Conservation (phyloP, 768 basidiomycete genomes). For the Suillus ampliporus region DNA sequence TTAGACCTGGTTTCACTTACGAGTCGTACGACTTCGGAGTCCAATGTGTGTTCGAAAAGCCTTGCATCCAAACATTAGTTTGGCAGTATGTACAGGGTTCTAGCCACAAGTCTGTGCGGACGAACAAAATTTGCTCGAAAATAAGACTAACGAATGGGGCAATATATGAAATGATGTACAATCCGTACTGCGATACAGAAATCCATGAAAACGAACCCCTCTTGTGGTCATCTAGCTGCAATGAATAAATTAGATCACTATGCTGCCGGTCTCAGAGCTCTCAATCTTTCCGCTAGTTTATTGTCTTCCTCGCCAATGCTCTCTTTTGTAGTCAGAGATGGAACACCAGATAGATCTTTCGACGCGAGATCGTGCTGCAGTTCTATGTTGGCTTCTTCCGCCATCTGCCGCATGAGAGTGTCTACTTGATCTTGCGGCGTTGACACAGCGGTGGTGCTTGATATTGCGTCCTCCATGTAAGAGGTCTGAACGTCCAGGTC, state of each 20-base stretch:
- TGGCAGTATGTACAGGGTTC: not conserved
- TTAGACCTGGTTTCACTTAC: too few species aligned
- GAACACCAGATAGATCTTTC: constrained; percentile 57
- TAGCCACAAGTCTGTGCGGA: not conserved
- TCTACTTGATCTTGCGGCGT: constrained; percentile 99
- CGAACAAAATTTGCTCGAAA: not conserved
- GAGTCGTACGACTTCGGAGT: too few species aligned
- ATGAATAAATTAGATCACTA: constrained; percentile 33
- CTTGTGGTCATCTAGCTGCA: not conserved
- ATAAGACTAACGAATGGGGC: not conserved
- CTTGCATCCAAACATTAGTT: too few species aligned
- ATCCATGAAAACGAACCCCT: not conserved
- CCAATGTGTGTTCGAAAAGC: too few species aligned
- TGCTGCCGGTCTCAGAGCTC: constrained; percentile 84
- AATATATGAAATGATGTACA: constrained; percentile 2
- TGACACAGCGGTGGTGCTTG: constrained; percentile 87
- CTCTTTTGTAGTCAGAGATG: constrained; percentile 63
- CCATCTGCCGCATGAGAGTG: constrained; percentile 86
- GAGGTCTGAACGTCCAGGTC: constrained; percentile 98
- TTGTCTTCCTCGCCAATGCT: constrained; percentile 76
- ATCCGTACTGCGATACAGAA: not conserved
- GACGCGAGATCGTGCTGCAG: constrained; percentile 86
- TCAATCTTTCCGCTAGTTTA: constrained; percentile 82
- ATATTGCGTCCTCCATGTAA: constrained; percentile 98
- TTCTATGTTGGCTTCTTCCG: constrained; percentile 97